phyloP scores from a whole-genome alignment of 2,329 filamentous ascomycete genomes.

The Lasiodiplodia sp. region DNA sequence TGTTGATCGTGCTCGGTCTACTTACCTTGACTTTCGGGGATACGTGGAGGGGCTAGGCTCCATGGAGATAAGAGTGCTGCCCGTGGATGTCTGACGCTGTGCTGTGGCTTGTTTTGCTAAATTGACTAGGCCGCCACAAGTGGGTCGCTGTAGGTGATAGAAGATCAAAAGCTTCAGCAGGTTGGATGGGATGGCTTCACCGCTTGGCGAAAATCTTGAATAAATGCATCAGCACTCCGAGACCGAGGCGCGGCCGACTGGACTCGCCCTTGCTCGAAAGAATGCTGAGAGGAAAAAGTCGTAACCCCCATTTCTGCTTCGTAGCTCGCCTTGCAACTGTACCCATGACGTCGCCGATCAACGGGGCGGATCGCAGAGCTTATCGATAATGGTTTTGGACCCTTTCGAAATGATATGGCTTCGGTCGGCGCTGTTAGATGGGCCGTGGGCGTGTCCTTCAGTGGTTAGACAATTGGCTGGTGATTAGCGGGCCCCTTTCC shows the following conservation, averaged over 20 bases:
- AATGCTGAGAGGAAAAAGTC: neutral
- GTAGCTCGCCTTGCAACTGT: no score
- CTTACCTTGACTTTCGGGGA: constrained; percentile 2
- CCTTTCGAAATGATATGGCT: neutral
- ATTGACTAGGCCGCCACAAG: constrained; percentile 4
- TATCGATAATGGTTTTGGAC: neutral
- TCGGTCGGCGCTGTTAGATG: neutral
- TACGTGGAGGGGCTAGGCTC: constrained; percentile 1
- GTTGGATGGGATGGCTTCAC: constrained; percentile 5
- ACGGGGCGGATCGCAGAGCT: neutral
- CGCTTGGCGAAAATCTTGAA: neutral
- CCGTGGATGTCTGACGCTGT: neutral
- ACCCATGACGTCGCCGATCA: neutral
- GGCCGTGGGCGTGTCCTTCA: neutral
- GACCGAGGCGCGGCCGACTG: neutral
- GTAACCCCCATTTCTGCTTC: neutral
- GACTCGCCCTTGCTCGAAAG: neutral
- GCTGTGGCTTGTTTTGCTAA: constrained; percentile 18
- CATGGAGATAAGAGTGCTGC: constrained; percentile 12
- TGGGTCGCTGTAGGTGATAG: constrained; percentile 14
- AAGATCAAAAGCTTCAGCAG: neutral
- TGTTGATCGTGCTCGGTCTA: constrained; percentile 14
- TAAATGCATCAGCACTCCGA: neutral
- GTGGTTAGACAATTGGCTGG: neutral
- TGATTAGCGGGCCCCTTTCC: neutral